A percentile compares a stretch with the other conserved stretches of the same genome.
These are phyloP conservation scores for Auxenochlorella pyrenoidosa DNA, from an alignment of 139 green algal species.

Conservation along the genomic window DNA sequence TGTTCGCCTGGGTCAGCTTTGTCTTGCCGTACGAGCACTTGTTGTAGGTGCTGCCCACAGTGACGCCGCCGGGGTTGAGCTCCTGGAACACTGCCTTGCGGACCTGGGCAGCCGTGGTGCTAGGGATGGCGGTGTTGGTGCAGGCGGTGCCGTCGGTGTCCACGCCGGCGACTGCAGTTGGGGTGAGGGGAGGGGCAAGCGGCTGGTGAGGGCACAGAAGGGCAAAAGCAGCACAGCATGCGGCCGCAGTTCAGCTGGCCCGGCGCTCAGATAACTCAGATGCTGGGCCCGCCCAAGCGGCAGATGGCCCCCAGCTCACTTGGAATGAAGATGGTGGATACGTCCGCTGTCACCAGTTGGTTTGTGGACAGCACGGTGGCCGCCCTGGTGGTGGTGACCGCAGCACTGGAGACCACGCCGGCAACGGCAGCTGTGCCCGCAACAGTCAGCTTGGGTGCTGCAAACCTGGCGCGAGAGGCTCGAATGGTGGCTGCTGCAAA, in stretches of 20 bases:
- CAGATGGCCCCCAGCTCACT: not conserved
- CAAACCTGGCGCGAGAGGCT: not conserved
- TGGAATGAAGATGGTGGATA: slow-evolving; percentile 20
- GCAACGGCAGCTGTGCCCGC: not conserved
- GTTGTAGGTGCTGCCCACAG: slow-evolving; percentile 4
- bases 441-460: not conserved
- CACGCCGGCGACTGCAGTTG: not conserved
- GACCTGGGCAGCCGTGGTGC: not conserved
- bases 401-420: not conserved
- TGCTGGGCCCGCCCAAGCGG: too few species aligned
- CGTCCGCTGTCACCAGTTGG: not conserved
- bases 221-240: not conserved
- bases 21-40: slow-evolving; percentile 3
- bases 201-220: not conserved
- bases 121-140: slow-evolving; percentile 1
- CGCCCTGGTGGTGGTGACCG: not conserved
- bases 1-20: not conserved
- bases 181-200: not conserved
- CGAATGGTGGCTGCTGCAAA: slow-evolving; percentile 5
- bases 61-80: not conserved
- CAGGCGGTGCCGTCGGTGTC: not conserved
- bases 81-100: not conserved
- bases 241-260: not conserved
- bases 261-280: too few species aligned
- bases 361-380: not conserved